Conservation (phyloP, 1,139 yeast species). For the Taiozyma sp. region DNA sequence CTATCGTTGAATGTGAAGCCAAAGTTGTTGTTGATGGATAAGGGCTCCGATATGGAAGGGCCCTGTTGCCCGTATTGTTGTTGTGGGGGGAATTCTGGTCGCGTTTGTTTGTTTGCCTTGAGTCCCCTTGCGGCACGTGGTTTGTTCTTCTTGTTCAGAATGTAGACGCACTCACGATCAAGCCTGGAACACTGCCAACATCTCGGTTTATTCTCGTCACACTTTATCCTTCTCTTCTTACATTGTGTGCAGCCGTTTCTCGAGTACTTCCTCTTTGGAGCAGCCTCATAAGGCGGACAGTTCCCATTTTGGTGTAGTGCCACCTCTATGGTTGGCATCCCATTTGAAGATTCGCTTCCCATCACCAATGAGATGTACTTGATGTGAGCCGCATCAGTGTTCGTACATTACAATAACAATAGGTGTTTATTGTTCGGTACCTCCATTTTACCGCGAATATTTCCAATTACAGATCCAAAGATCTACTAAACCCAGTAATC, state of each 20-base stretch:
- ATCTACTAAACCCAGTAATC: too few species aligned
- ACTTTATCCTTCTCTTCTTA: slow-evolving; percentile 57
- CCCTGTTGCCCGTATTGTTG: background rate
- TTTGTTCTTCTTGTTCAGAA: slow-evolving; percentile 26
- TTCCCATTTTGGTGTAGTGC: background rate
- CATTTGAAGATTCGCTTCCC: background rate
- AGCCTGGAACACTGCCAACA: slow-evolving; percentile 56
- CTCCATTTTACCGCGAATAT: too few species aligned
- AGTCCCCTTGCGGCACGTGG: slow-evolving; percentile 12
- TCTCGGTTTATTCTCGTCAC: slow-evolving; percentile 56
- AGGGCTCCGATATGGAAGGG: background rate
- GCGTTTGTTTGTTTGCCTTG: background rate
- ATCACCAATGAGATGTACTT: background rate
- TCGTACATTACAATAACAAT: background rate
- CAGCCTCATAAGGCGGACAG: background rate
- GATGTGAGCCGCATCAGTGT: too few species aligned
- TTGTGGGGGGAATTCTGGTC: background rate
- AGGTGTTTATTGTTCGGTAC: too few species aligned
- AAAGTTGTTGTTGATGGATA: slow-evolving; percentile 8
- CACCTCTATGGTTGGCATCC: background rate
- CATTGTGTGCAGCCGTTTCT: slow-evolving; percentile 60
- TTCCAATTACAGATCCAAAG: too few species aligned
- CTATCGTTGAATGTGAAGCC: slow-evolving; percentile 29
- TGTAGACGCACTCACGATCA: slow-evolving; percentile 39
- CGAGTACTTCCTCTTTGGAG: slow-evolving; percentile 20